These are phyloP conservation scores for Prunus salicina DNA, from an alignment of 306 rosid species.

Conservation along the genomic window DNA sequence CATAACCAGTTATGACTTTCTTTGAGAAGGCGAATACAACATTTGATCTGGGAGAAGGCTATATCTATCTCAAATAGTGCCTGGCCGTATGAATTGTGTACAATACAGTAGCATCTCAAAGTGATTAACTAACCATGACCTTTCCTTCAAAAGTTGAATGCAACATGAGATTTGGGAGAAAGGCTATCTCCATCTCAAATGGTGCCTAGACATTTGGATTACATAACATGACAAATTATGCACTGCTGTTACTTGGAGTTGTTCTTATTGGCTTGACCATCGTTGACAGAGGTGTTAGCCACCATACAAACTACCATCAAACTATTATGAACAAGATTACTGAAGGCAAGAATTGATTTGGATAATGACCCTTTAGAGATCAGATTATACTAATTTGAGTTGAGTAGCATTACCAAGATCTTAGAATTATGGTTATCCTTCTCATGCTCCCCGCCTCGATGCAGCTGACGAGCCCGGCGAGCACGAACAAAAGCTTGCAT, in stretches of 20 bases:
- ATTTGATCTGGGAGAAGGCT: not conserved
- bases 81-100: not conserved
- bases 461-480: constrained; percentile 39
- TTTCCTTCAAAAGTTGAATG: not conserved
- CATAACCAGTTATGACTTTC: not conserved
- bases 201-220: not conserved
- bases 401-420: constrained; percentile 43
- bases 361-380: not conserved
- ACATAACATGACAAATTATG: not conserved
- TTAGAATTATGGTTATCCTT: constrained; percentile 22
- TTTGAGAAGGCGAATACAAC: constrained; percentile 1
- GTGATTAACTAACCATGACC: not conserved
- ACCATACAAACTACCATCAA: not conserved
- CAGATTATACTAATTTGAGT: constrained; percentile 4
- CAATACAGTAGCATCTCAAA: not conserved
- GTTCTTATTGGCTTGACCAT: not conserved
- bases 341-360: not conserved
- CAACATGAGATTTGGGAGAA: not conserved
- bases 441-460: constrained; percentile 17
- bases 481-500: constrained; percentile 88
- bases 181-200: not conserved
- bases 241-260: not conserved
- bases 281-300: not conserved
- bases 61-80: not conserved
- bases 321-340: not conserved